Base-by-base conservation (phyloP, 1,139 yeast species). In the Cylindricascospora bacillispora region DNA sequence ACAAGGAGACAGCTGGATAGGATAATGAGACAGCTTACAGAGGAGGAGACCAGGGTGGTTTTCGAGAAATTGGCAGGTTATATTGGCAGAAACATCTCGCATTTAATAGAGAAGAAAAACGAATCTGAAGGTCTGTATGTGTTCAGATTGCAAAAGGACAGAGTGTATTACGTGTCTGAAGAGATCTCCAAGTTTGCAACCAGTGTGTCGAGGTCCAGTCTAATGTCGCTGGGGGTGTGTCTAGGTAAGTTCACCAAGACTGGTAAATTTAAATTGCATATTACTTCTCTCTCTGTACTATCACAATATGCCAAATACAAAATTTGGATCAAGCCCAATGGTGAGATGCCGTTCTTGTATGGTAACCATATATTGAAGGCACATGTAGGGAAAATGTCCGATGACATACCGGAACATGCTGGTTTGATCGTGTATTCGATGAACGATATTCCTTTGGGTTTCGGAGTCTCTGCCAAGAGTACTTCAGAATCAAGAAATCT, bases 21-120 rank as follows among this genome's bases (percentile, higher is more conserved):
- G n/a, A n/a, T n/a, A n/a, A 89, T 89, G 98, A 78, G 98, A 67
- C 83, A 89, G 31, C 70, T 89, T 44, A 89, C 98, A 41, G 98
- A 89, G 57, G 95, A 83, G 57, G 99, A 89, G 56, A 89, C 98
- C 26, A 83, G 81, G 54, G 92, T 80, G 18, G 94, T 89, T 27
- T 89, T 89, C 56, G 98, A 89, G 55, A 89, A 89, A 59, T 72
- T 89, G 35, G 95, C 97, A 39, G 89, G 81, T 56, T 92, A 89
- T 52, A 82, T 89, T 41, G 99, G 99, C 11, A 70, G 95, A 56
- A 89, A 89, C 57, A 86, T 92, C 38, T 73, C 94, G 9, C 74
- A 75, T 44, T 64, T 89, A 38, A 82, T 89, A 41, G 93, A 89
- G 49, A 78, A 86, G 52, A 75, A 82, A 26, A 10, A 7, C 7